phyloP scores from a whole-genome alignment of 176 grass and related monocot species.

The Eleusine coracana region DNA sequence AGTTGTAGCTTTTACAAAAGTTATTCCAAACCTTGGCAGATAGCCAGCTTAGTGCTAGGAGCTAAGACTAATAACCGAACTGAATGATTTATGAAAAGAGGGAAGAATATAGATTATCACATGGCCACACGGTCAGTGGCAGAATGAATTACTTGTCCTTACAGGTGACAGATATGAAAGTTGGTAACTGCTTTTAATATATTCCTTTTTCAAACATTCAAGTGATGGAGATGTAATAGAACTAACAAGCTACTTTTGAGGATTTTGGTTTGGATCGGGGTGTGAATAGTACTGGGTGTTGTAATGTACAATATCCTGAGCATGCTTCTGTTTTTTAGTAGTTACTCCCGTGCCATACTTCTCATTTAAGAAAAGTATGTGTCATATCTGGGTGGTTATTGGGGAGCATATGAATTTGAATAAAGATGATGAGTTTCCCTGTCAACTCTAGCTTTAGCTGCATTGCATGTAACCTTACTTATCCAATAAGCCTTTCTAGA shows the following conservation, averaged over 20 bases:
- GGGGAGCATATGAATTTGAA: not conserved
- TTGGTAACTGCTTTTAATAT: slow-evolving; percentile 1
- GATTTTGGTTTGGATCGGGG: slow-evolving; percentile 12
- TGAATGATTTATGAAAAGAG: not conserved
- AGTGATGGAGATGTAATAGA: not conserved
- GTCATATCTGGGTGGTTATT: not conserved
- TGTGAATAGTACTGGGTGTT: not conserved
- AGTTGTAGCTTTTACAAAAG: slow-evolving; percentile 1
- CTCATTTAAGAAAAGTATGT: not conserved
- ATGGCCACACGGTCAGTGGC: not conserved
- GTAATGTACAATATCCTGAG: not conserved
- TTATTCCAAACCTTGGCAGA: slow-evolving; percentile 11
- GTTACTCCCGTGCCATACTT: not conserved
- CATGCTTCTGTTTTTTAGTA: slow-evolving; percentile 11
- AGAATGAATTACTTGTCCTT: not conserved
- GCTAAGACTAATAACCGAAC: not conserved
- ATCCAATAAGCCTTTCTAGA: not conserved
- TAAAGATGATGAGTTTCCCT: not conserved
- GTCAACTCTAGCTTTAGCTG: slow-evolving; percentile 17
- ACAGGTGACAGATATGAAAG: slow-evolving; percentile 1
- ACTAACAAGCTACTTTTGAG: slow-evolving; percentile 14
- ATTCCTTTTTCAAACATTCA: not conserved
- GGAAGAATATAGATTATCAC: not conserved
- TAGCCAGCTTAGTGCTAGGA: not conserved
- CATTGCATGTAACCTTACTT: not conserved